Base-by-base conservation (phyloP, 345 rosid genomes). In the Cochlearia excelsa region DNA sequence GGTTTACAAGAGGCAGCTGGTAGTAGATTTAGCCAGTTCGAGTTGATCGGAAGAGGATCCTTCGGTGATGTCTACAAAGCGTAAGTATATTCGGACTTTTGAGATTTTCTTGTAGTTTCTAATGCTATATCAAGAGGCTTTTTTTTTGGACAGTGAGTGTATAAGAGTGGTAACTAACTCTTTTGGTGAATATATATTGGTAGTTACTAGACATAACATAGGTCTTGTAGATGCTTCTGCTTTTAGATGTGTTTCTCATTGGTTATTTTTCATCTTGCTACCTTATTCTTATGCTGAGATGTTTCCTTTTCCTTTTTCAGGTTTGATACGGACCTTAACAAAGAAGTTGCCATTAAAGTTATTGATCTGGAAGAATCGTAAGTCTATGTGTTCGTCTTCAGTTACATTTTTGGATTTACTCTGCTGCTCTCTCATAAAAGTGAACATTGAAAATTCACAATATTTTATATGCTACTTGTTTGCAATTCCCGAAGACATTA, bases 311-410 rank as follows among this genome's bases (percentile, higher is more conserved):
- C 69, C 57, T 74, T 64, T 76, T 71, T 34, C 87, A 93, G 99
- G 81, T 93, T 87, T 80, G 99, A 93, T 62, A 82, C 80, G 78
- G 97, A 82, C 33, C 92, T 93, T 68, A 82, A 82, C 83, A 90
- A 90, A 80, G 97, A 84, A 29, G 96, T 93, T 77, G 99, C 99
- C 61, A 93, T 93, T 59, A 93, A 93, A 82, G 99, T 93, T 61
- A 93, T 93, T 71, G 99, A 93, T 73, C 81, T 93, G 60, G 99
- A 93, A 77, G 99, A 93, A 83, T 90, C 99, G 97, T 93, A 84
- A 87, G 97, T 80, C 51, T 41, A 30, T 40, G 3, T 38, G 2
- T 4, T 64, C 41, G 23, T 43, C 54, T 41, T 8, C 54, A 45
- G n/a, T 28, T 61, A 44, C n/a, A n/a, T 28, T 39, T 63, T 23